Evolutionary conservation across 768 basidiomycete genomes (phyloP).

Genomic region (Paxillus involutus): DNA sequence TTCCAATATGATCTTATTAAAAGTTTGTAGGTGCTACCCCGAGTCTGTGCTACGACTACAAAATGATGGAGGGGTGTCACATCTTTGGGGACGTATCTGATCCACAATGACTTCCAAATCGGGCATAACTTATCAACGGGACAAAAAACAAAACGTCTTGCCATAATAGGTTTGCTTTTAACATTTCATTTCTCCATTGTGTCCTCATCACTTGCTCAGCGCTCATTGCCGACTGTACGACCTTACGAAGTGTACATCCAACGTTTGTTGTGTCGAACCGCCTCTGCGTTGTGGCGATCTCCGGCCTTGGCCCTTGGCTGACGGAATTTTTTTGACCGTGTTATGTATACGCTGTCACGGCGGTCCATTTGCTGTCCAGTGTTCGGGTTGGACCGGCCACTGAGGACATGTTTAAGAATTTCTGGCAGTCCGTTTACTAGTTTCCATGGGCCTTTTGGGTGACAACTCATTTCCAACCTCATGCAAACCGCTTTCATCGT

Average conservation of each 20-base stretch:
- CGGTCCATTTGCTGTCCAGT: no score
- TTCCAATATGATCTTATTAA: neutral
- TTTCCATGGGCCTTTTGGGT: neutral
- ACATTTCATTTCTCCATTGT: neutral
- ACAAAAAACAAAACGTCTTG: neutral
- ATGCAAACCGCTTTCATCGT: neutral
- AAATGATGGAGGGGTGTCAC: neutral
- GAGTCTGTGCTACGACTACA: neutral
- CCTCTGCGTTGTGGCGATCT: neutral
- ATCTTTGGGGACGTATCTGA: neutral
- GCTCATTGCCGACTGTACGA: neutral
- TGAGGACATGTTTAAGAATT: neutral
- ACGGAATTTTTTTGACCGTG: neutral
- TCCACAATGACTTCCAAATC: slow-evolving; percentile 7
- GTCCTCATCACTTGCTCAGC: no score
- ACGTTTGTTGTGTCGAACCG: neutral
- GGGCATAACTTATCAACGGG: neutral
- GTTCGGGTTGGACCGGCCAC: no score
- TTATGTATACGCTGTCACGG: no score
- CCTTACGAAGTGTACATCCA: neutral
- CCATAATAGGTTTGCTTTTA: neutral
- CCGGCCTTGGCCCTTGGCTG: neutral
- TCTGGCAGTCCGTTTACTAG: neutral
- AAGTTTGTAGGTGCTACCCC: neutral
- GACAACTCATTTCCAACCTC: neutral